Base-by-base conservation (phyloP, 2,329 filamentous ascomycete species). In the Hypocrella siamensis region DNA sequence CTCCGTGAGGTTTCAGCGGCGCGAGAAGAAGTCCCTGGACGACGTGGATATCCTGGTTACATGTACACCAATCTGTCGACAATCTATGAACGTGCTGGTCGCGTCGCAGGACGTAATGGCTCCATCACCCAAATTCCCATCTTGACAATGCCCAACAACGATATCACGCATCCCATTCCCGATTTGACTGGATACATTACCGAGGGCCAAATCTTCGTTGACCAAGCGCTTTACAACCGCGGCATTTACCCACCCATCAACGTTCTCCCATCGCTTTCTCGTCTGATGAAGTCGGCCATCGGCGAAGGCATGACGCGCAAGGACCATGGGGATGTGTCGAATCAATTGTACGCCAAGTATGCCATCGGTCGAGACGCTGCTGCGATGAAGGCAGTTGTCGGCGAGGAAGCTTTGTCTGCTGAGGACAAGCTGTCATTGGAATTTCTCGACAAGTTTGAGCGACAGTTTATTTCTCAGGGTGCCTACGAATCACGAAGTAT, bases 61-160 rank as follows among this genome's bases (percentile, higher is more conserved):
- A 98, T 98, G 90, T 98, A 98, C 70, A 98, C 90, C 46, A 92
- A 98, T 75, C 81, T 98, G 76, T 94, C 90, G 37, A 98, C 90
- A 52, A 94, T 98, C 49, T 98, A 98, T 69, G 90, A 98, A 64
- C 86, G 90, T 65, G 90, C 90, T 46, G 90, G 90, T 52, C 90
- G 90, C 80, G 90, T 98, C 31, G 69, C 84, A 51, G 92, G 92
- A 46, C 82, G 92, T 47, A 94, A 96, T 51, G 90, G 92, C 38
- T 98, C 90, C 48, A 98, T 98, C 49, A 98, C 92, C 15, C 90
- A 98, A 63, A 94, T 98, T 49, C 90, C 90, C 38, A 98, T 98
- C 55, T 60, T 98, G 61, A 94, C 90, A 45, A 98, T 98, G 90
- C 90, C 90, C 50, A 98, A 98, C 74, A 88, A 98, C 54, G 88